A percentile compares a stretch with the other conserved stretches of the same genome.
These are phyloP conservation scores for Wallacemonas sp. DNA, from an alignment of 208 protist species.

Conservation along the genomic window DNA sequence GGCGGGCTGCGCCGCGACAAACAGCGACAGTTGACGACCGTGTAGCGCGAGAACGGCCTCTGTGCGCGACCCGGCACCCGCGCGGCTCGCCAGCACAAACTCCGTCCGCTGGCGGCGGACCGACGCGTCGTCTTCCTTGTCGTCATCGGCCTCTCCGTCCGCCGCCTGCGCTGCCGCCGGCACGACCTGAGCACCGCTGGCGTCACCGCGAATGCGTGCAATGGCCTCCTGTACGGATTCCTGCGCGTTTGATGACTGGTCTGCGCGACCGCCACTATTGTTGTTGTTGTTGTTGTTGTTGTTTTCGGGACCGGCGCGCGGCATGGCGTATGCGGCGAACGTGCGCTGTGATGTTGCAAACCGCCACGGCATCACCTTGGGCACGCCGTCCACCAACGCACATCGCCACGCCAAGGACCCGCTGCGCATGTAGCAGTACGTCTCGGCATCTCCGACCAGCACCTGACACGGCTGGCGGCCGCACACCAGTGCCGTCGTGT, in stretches of 20 bases:
- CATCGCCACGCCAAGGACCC: conserved; percentile 76
- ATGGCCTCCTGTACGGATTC: not conserved
- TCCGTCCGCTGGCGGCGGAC: not conserved
- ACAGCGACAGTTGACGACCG: conserved; percentile 61
- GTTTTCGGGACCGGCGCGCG: too few relatives aligned
- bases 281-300: too few relatives aligned
- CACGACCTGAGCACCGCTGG: not conserved
- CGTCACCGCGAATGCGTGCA: not conserved
- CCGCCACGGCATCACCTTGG: conserved; percentile 74
- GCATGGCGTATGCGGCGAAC: conserved; percentile 65
- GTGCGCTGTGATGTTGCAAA: conserved; percentile 56
- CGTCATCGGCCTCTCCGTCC: conserved; percentile 23
- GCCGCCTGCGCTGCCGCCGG: not conserved
- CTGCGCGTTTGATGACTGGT: too few relatives aligned
- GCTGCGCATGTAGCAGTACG: conserved; percentile 71
- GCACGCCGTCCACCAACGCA: conserved; percentile 47
- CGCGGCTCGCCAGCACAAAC: conserved; percentile 2
- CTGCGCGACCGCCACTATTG: too few relatives aligned
- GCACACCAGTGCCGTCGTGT: conserved; percentile 49
- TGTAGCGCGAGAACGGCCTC: conserved; percentile 70
- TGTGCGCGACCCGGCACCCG: conserved; percentile 22
- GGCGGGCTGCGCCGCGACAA: conserved; percentile 47
- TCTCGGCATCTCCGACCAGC: conserved; percentile 66
- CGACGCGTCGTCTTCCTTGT: conserved; percentile 9
- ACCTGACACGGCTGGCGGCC: conserved; percentile 64